Evolutionary conservation across 1,284 basidiomycete species (phyloP).

Genomic region (Tetrapyrgos nigripes): DNA sequence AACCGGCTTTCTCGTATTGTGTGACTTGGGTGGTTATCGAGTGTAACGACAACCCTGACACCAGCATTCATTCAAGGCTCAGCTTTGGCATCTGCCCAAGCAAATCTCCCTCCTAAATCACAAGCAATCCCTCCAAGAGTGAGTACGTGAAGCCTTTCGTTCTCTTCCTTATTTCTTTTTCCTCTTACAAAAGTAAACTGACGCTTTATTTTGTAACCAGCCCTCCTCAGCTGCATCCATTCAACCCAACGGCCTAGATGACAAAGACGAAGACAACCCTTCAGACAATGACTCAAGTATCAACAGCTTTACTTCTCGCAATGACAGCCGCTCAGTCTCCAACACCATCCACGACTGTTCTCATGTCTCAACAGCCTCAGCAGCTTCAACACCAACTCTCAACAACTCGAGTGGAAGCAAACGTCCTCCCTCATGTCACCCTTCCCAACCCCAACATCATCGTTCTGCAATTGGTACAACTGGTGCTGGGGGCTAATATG

Average conservation of each 20-base stretch:
- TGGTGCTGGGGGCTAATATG: too few relatives aligned
- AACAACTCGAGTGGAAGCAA: conserved; percentile 44
- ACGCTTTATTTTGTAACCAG: conserved; percentile 43
- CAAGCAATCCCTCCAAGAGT: conserved; percentile 58
- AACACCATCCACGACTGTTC: conserved; percentile 79
- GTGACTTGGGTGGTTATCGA: too few relatives aligned
- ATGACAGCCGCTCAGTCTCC: conserved; percentile 77
- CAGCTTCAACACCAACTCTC: conserved; percentile 24
- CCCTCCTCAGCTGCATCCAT: conserved; percentile 60
- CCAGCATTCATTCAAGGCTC: conserved; percentile 83
- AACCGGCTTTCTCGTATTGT: too few relatives aligned
- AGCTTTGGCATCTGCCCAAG: conserved; percentile 60
- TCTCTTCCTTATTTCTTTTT: conserved; percentile 4
- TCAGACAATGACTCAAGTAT: conserved; percentile 55
- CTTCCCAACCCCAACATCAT: conserved; percentile 30
- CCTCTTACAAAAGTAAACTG: too few relatives aligned
- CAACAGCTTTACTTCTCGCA: conserved; percentile 60
- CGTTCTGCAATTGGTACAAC: conserved; percentile 37
- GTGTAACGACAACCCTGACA: too few relatives aligned
- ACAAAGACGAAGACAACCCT: conserved; percentile 64
- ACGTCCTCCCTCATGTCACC: conserved; percentile 46
- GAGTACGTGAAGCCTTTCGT: conserved; percentile 30
- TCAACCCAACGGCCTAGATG: conserved; percentile 48
- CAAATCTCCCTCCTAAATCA: conserved; percentile 49
- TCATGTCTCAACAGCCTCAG: conserved; percentile 45